These are phyloP conservation scores for Diaporthe eres DNA, from an alignment of 2,329 filamentous ascomycete species.

Conservation along the genomic window DNA sequence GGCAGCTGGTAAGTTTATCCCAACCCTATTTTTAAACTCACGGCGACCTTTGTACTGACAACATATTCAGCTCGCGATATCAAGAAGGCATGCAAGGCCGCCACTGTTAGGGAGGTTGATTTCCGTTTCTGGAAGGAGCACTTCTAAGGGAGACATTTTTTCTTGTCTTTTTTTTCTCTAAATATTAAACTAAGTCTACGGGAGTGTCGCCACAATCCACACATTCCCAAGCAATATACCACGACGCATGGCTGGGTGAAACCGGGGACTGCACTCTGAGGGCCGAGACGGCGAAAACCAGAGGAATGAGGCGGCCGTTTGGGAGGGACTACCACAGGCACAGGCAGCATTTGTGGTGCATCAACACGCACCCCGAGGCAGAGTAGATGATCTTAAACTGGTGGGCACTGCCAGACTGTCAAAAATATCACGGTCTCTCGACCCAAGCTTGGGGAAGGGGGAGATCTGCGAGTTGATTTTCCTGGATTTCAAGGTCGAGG, in stretches of 20 bases:
- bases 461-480: conserved; percentile 12
- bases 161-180: background rate
- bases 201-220: background rate
- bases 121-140: conserved; percentile 99
- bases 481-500: conserved; percentile 35
- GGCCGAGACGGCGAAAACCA: background rate
- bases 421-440: conserved; percentile 26
- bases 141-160: conserved; percentile 61
- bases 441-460: background rate
- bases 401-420: conserved; percentile 17
- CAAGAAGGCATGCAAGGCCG: conserved; percentile 81
- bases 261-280: background rate
- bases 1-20: conserved; percentile 65
- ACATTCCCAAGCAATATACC: conserved; percentile 15
- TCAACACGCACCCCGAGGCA: background rate
- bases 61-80: conserved; percentile 82
- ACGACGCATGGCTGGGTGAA: conserved; percentile 23
- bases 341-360: conserved; percentile 4
- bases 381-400: conserved; percentile 9
- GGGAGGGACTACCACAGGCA: background rate
- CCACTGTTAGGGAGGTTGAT: conserved; percentile 82
- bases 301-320: background rate
- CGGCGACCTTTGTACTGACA: conserved; percentile 51
- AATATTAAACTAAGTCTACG: background rate
- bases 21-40: background rate